These are phyloP conservation scores for Gomphus bonarii DNA, from an alignment of 1,284 basidiomycete species.

Conservation along the genomic window DNA sequence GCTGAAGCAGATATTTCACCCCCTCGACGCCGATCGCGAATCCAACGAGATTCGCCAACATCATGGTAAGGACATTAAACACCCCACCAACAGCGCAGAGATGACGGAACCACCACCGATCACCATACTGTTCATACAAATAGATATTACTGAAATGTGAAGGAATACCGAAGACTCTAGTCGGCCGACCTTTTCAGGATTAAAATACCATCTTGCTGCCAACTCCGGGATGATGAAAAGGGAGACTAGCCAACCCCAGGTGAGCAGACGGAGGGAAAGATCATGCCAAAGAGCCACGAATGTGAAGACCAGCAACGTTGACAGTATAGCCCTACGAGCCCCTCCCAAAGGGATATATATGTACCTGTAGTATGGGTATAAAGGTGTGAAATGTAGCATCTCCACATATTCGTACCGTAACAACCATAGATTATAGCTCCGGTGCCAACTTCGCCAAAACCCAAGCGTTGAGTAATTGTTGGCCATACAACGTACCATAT, in stretches of 20 bases:
- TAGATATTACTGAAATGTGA: not conserved
- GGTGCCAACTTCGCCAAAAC: conserved; percentile 96
- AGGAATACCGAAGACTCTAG: not conserved
- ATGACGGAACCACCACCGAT: conserved; percentile 76
- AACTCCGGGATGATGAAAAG: conserved; percentile 89
- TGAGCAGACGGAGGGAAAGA: conserved; percentile 76
- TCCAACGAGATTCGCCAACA: conserved; percentile 89
- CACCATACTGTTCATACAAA: conserved; percentile 44
- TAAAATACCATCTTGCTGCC: conserved; percentile 47
- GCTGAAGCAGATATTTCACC: conserved; percentile 54
- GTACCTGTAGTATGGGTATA: conserved; percentile 44
- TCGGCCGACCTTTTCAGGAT: conserved; percentile 45
- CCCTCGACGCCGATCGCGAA: conserved; percentile 91
- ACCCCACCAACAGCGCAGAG: conserved; percentile 79
- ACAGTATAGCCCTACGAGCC: conserved; percentile 48
- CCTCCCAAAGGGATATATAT: conserved; percentile 95
- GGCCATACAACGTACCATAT: conserved; percentile 98
- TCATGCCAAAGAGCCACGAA: conserved; percentile 99
- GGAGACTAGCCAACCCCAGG: conserved; percentile 96
- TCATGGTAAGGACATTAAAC: conserved; percentile 84
- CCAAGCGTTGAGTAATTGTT: conserved; percentile 94
- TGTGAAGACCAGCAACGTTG: conserved; percentile 81
- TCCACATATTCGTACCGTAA: conserved; percentile 46
- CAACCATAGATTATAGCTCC: conserved; percentile 95
- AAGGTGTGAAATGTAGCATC: not conserved